Base-by-base conservation (phyloP, 108 stramenopile genomes). In the Cyclostephanos invisitatus region DNA sequence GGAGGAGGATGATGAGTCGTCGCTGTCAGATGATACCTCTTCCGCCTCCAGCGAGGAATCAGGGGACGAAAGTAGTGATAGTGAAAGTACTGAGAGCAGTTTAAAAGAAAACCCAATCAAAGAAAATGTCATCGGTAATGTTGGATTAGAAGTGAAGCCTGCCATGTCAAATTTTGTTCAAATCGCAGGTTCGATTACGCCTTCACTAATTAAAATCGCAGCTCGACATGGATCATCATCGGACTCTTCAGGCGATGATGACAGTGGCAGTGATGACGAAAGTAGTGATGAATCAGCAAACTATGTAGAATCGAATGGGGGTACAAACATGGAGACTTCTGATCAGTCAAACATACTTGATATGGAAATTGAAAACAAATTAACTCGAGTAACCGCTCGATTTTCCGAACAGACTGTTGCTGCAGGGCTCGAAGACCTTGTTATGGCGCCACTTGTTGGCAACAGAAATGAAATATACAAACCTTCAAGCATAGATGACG, bases 401-500 rank as follows among this genome's bases (percentile, higher is more conserved):
- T 69, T 70, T 59, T 0, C 40, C 14, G 64, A 49, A 21, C 68
- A 71, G 53, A 35, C 70, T 49, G 58, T 74, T 60, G 76, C 73
- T 6, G 76, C 85, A 50, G 90, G 88, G 46, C 67, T 93, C 29
- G 84, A 86, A 67, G 92, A 86, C n/a, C 82, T 93, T 7, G 86
- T 91, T 2, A 87, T 93, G 88, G 78, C 84, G 8, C 92, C 92
- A n/a, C 71, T 91, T 55, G 87, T 82, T 21, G 68, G 84, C 7
- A 76, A 86, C 53, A 79, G 73, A 29, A 28, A 71, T 25, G 68
- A 76, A 46, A 38, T 48, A 27, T 61, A 28, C 35, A 37, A 63
- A 22, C 37, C 71, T 3, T 63, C 71, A 28, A 72, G 58, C 22
- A 51, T 48, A 3, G 68, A 80, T 64, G 58, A 77, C 40, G 77